phyloP scores from a whole-genome alignment of 1,139 yeast species.

The Zygoascus meyerae region DNA sequence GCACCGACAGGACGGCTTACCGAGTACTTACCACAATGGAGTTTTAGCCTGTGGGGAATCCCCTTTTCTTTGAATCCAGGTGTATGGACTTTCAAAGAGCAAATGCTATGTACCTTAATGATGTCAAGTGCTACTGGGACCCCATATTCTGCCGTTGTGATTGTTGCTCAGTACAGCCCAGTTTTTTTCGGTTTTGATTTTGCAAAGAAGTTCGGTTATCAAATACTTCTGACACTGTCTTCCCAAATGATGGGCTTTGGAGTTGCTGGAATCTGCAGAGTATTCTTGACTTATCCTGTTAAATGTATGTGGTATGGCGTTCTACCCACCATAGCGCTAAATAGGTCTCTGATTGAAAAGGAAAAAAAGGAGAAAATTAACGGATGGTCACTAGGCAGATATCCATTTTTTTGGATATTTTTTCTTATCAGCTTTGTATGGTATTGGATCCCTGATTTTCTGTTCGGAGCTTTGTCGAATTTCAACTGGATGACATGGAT shows the following conservation, averaged over 20 bases:
- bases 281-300: conserved; percentile 52
- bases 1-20: conserved; percentile 48
- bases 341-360: conserved; percentile 44
- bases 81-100: conserved; percentile 64
- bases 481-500: conserved; percentile 68
- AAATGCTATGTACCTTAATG: conserved; percentile 52
- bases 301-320: conserved; percentile 53
- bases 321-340: conserved; percentile 50
- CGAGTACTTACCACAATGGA: conserved; percentile 44
- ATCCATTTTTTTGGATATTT: conserved; percentile 40
- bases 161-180: conserved; percentile 27
- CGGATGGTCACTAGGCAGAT: conserved; percentile 50
- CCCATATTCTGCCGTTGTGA: conserved; percentile 36
- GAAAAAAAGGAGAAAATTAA: conserved; percentile 31
- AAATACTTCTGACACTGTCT: conserved; percentile 44
- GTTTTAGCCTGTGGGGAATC: conserved; percentile 37
- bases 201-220: conserved; percentile 44
- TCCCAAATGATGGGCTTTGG: conserved; percentile 59
- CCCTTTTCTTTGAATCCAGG: conserved; percentile 49
- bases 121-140: conserved; percentile 40
- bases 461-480: conserved; percentile 45
- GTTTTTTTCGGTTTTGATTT: conserved; percentile 39
- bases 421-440: conserved; percentile 41
- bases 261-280: conserved; percentile 54
- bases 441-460: conserved; percentile 53